Conservation (phyloP, 345 rosid species). For the Gossypium anomalum region DNA sequence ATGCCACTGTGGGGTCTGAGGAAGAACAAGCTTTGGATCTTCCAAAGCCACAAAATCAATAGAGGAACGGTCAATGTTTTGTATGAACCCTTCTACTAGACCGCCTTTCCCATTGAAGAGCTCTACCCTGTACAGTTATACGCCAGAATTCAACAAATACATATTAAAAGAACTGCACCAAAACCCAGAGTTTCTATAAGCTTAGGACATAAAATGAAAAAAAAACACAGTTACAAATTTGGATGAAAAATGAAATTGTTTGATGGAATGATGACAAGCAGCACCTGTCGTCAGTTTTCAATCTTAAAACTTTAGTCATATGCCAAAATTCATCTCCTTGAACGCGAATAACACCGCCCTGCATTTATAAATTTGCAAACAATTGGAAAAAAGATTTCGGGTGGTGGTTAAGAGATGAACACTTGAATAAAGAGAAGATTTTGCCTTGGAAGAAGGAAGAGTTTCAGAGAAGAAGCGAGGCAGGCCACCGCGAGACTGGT, state of each 20-base stretch:
- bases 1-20: slow-evolving; percentile 60
- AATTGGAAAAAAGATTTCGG: neutral
- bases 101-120: slow-evolving; percentile 94
- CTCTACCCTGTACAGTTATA: slow-evolving; percentile 57
- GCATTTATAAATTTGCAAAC: slow-evolving; percentile 12
- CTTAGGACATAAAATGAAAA: neutral
- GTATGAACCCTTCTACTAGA: slow-evolving; percentile 60
- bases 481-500: slow-evolving; percentile 77
- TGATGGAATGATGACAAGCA: neutral
- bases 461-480: slow-evolving; percentile 78
- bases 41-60: slow-evolving; percentile 63
- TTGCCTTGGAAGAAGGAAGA: slow-evolving; percentile 69
- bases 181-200: neutral
- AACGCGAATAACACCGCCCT: slow-evolving; percentile 70
- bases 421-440: neutral
- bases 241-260: neutral
- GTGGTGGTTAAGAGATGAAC: neutral
- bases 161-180: neutral
- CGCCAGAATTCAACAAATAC: slow-evolving; percentile 2
- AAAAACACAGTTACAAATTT: neutral
- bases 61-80: slow-evolving; percentile 53
- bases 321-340: slow-evolving; percentile 88
- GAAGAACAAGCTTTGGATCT: slow-evolving; percentile 47
- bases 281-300: slow-evolving; percentile 56
- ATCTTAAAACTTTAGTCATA: slow-evolving; percentile 71